Evolutionary conservation across 352 stramenopile species (phyloP).

Genomic region (Thraustochytrium sp.): DNA sequence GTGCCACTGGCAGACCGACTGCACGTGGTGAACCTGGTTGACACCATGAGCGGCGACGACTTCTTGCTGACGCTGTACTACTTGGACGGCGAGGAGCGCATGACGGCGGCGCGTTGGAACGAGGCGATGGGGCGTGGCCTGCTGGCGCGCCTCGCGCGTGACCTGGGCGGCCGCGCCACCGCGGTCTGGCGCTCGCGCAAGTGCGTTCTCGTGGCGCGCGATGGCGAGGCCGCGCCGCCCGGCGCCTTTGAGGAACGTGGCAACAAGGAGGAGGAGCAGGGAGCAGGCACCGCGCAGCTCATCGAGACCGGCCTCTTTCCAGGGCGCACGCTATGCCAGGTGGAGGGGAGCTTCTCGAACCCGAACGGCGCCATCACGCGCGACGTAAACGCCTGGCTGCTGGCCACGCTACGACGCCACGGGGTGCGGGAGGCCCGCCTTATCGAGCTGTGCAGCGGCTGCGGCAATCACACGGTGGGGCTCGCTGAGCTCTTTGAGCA

Average conservation of each 20-base stretch:
- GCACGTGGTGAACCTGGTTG: slow-evolving; percentile 7
- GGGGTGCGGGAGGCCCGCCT: not conserved
- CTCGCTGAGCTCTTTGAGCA: slow-evolving; percentile 26
- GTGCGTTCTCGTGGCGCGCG: too few relatives aligned
- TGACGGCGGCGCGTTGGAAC: not conserved
- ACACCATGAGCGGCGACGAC: slow-evolving; percentile 4
- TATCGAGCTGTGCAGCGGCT: slow-evolving; percentile 45
- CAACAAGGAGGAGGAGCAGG: not conserved
- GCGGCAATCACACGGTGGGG: slow-evolving; percentile 45
- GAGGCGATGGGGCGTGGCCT: not conserved
- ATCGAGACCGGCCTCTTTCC: slow-evolving; percentile 1
- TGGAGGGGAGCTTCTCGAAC: slow-evolving; percentile 46
- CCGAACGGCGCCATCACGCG: slow-evolving; percentile 42
- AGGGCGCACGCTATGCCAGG: not conserved
- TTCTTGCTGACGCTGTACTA: slow-evolving; percentile 20
- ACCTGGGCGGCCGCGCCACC: not conserved
- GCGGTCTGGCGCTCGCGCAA: not conserved
- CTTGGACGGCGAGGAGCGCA: not conserved
- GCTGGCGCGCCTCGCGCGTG: not conserved
- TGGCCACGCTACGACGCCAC: not conserved
- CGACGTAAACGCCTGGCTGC: slow-evolving; percentile 40
- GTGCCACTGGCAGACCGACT: not conserved
- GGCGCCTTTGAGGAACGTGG: not conserved
- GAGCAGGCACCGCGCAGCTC: not conserved
- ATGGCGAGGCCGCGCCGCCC: not conserved